Evolutionary conservation across 805 yeast genomes (phyloP), one percentile per base, ranked within the genome.

Genomic region (Dipodascopsis uninucleata): DNA sequence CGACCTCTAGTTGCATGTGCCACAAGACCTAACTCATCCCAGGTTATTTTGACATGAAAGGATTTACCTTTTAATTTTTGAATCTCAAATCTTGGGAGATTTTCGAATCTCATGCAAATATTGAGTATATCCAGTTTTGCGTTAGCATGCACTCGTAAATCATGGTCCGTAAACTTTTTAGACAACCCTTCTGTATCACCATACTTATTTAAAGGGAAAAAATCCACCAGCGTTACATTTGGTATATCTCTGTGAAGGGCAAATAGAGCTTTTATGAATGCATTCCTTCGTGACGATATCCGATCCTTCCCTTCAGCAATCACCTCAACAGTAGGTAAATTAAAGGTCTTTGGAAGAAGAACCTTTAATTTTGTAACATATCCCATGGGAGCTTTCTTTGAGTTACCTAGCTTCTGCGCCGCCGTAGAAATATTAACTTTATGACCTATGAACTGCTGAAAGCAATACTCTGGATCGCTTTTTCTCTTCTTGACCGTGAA

Each of bases 91-190:
- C 28, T 21, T 5, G 54, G 54, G 5, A 49, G 35, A 7, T 33
- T 25, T 24, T 43, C 53, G 39, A 23, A 43, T 8, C 55, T 44
- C 21, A 50, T 22, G 28, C 49, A 39, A 10, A 50, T 34, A 22
- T 33, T 23, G 28, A 50, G 43, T 9, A 50, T 33, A 20, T 46
- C 46, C 7, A 50, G 29, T 29, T 49, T 45, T 5, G 46, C 53
- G 3, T 26, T 10, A 9, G 25, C 21, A 14, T 48, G 45, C 6
- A 22, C 12, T 7, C 20, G 17, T 12, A 26, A 6, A 17, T 17
- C 2, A 8, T 28, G 14, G 16, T 7, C 9, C 6, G 40, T 36
- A 17, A 42, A 6, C 4, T 7, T 8, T 10, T 20, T 12, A 5
- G 41, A 37, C 6, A 24, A 12, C 5, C 18, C 14, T 14, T 23